phyloP scores from a whole-genome alignment of 2,329 filamentous ascomycete genomes.

The Sordariomycetes sp. region DNA sequence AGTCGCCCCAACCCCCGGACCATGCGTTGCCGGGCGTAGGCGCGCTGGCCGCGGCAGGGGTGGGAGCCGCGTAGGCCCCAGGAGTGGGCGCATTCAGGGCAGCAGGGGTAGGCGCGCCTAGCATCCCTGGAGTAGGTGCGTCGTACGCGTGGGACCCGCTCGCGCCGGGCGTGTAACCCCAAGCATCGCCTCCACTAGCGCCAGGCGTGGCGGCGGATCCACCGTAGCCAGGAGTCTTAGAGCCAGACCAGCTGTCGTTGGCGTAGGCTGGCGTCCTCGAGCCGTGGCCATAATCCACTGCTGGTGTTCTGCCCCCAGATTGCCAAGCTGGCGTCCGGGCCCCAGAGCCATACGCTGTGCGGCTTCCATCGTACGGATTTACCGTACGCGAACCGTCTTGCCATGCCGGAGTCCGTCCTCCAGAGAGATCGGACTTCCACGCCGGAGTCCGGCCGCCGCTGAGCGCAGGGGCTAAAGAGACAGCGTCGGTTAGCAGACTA shows the following conservation, averaged over 20 bases:
- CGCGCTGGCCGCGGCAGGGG: constrained; percentile 45
- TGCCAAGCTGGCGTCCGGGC: constrained; percentile 67
- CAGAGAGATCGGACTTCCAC: constrained; percentile 42
- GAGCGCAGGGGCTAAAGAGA: constrained; percentile 33
- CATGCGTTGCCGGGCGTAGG: constrained; percentile 57
- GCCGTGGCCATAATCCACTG: constrained; percentile 50
- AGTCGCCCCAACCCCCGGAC: constrained; percentile 47
- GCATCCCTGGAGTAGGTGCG: constrained; percentile 50
- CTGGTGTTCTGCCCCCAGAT: constrained; percentile 61
- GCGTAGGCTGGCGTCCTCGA: constrained; percentile 55
- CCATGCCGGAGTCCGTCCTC: constrained; percentile 59
- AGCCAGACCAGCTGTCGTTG: constrained; percentile 51
- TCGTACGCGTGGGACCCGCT: constrained; percentile 45
- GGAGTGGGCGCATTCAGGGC: constrained; percentile 59
- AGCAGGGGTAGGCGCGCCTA: constrained; percentile 46
- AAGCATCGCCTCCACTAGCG: constrained; percentile 42
- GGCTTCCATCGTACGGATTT: constrained; percentile 60
- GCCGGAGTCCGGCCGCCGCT: constrained; percentile 47
- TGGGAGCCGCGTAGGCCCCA: constrained; percentile 52
- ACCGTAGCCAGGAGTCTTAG: constrained; percentile 67
- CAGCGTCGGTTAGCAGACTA: neutral
- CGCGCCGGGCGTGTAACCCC: constrained; percentile 43
- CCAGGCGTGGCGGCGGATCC: constrained; percentile 44
- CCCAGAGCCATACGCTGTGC: constrained; percentile 65
- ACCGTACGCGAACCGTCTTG: constrained; percentile 53